Evolutionary conservation across 495 filamentous ascomycete species (phyloP).

Genomic region (Aspergillus hancockii): DNA sequence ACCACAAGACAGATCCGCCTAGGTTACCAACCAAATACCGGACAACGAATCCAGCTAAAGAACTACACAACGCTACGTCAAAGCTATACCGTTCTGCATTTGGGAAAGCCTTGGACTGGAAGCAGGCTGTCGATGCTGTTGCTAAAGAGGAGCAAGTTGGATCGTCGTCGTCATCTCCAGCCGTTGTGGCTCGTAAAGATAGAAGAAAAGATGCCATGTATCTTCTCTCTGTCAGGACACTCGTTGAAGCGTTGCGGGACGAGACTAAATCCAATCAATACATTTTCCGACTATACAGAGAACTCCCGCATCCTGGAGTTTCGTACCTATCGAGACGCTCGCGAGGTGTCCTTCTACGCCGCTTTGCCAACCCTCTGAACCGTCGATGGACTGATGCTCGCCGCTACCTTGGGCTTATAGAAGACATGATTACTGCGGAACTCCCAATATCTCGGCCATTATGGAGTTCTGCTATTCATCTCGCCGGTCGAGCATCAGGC

Average conservation of each 20-base stretch:
- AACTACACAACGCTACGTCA: conserved; percentile 14
- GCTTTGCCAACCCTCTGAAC: conserved; percentile 55
- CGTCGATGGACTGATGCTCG: conserved; percentile 51
- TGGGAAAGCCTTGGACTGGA: conserved; percentile 22
- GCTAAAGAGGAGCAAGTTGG: conserved; percentile 22
- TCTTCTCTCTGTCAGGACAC: conserved; percentile 35
- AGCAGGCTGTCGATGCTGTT: conserved; percentile 65
- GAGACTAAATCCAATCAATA: conserved; percentile 50
- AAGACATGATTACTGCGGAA: conserved; percentile 71
- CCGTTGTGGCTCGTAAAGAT: conserved; percentile 33
- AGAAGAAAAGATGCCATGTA: conserved; percentile 23
- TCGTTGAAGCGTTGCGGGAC: conserved; percentile 45
- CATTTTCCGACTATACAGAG: conserved; percentile 61
- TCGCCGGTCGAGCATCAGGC: conserved; percentile 70
- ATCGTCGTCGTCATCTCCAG: background rate
- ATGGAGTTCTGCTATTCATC: conserved; percentile 83
- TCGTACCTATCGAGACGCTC: conserved; percentile 57
- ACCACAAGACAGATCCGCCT: background rate
- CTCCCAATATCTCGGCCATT: conserved; percentile 64
- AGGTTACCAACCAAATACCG: conserved; percentile 10
- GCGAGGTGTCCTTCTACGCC: conserved; percentile 65
- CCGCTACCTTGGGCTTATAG: conserved; percentile 78
- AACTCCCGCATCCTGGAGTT: conserved; percentile 65
- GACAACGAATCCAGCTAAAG: conserved; percentile 11
- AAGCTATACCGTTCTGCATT: conserved; percentile 23